phyloP scores from a whole-genome alignment of 805 yeast species.

The Saccharomyces kudriavzevii region DNA sequence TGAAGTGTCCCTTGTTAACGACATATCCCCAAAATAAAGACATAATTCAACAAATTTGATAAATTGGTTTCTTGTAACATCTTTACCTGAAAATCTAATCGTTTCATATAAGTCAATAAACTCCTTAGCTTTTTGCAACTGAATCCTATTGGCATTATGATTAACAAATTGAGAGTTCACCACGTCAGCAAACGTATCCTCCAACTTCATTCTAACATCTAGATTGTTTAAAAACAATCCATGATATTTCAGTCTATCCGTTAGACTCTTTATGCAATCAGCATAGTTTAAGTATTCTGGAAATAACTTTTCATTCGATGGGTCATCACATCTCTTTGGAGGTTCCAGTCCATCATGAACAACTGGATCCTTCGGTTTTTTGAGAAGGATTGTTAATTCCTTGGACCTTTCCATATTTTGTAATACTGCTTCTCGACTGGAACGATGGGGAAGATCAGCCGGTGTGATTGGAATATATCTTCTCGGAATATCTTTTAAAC shows the following conservation, averaged over 20 bases:
- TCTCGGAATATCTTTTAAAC: constrained; percentile 71
- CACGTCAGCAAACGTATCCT: constrained; percentile 22
- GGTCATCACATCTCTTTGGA: constrained; percentile 32
- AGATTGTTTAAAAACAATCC: constrained; percentile 34
- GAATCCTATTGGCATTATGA: constrained; percentile 5
- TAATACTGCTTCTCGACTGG: constrained; percentile 35
- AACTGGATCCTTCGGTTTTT: constrained; percentile 35
- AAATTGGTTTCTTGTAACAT: constrained; percentile 53
- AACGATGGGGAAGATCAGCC: constrained; percentile 47
- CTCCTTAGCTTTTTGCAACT: constrained; percentile 18
- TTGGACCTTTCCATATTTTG: constrained; percentile 37
- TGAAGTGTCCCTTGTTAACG: constrained; percentile 12
- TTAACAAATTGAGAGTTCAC: constrained; percentile 16
- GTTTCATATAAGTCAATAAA: constrained; percentile 55
- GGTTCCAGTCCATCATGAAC: constrained; percentile 47
- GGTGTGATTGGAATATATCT: constrained; percentile 60
- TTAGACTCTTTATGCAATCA: constrained; percentile 50
- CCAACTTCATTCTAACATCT: constrained; percentile 20
- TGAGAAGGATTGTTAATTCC: constrained; percentile 33
- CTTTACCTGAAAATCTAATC: constrained; percentile 56
- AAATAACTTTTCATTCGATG: constrained; percentile 25
- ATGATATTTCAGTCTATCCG: constrained; percentile 48
- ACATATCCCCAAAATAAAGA: constrained; percentile 28
- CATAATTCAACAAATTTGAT: constrained; percentile 46
- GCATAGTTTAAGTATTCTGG: constrained; percentile 40